A percentile compares a stretch with the other conserved stretches of the same genome.
These are phyloP conservation scores for Martensiomyces pterosporus DNA, from an alignment of 192 early-diverging fungal species.

Conservation along the genomic window DNA sequence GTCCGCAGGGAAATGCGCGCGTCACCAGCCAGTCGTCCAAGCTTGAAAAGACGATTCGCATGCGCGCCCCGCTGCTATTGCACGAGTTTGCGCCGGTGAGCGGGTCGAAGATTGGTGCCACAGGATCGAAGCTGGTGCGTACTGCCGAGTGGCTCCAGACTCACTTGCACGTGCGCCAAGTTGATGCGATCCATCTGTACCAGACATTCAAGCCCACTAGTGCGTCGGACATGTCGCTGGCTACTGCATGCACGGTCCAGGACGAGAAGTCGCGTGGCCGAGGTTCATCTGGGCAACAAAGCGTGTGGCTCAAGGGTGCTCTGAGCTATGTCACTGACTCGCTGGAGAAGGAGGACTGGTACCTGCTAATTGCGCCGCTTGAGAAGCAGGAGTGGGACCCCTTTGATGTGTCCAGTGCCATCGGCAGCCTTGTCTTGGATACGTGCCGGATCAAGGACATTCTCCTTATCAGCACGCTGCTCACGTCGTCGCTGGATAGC, in stretches of 20 bases:
- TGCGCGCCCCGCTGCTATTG: conserved; percentile 73
- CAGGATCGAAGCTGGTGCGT: conserved; percentile 47
- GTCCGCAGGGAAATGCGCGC: conserved; percentile 48
- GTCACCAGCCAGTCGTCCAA: conserved; percentile 44
- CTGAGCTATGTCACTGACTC: not conserved
- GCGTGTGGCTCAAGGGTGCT: not conserved
- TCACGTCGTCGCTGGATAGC: conserved; percentile 64
- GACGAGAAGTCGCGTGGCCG: not conserved
- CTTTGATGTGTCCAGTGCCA: conserved; percentile 74
- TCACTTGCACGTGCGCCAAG: conserved; percentile 63
- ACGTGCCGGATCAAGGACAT: conserved; percentile 71
- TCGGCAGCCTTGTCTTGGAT: conserved; percentile 65
- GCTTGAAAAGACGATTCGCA: conserved; percentile 61
- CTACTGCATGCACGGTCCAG: not conserved
- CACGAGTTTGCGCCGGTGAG: conserved; percentile 50
- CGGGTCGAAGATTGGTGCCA: conserved; percentile 15
- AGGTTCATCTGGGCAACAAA: no score
- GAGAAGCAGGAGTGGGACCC: conserved; percentile 57
- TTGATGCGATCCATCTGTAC: conserved; percentile 59
- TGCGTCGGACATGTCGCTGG: conserved; percentile 6
- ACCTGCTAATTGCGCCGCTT: conserved; percentile 33
- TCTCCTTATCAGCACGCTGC: conserved; percentile 68
- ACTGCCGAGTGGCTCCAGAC: conserved; percentile 56
- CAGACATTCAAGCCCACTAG: conserved; percentile 41
- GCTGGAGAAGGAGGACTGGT: conserved; percentile 8